Evolutionary conservation across 805 yeast species (phyloP).

Genomic region (Lachancea quebecensis): DNA sequence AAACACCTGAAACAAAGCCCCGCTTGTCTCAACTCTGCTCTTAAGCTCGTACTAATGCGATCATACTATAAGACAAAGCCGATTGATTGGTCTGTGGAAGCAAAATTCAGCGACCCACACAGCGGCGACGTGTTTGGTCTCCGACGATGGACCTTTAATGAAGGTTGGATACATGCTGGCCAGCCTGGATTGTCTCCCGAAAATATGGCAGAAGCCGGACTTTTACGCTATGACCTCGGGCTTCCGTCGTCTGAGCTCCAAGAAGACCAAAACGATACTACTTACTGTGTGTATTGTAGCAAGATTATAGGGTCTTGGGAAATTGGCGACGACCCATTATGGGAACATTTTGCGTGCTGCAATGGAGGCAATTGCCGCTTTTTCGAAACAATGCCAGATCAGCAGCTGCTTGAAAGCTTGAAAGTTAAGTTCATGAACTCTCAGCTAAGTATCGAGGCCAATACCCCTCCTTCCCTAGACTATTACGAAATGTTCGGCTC

Average conservation of each 20-base stretch:
- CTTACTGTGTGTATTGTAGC: slow-evolving; percentile 53
- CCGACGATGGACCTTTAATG: slow-evolving; percentile 15
- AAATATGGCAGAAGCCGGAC: slow-evolving; percentile 50
- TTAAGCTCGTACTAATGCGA: background rate
- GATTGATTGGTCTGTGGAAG: slow-evolving; percentile 21
- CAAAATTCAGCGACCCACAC: slow-evolving; percentile 18
- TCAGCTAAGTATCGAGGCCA: background rate
- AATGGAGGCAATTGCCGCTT: slow-evolving; percentile 21
- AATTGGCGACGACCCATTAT: slow-evolving; percentile 41
- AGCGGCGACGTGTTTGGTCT: slow-evolving; percentile 7
- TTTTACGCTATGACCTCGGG: slow-evolving; percentile 47
- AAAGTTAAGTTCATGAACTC: background rate
- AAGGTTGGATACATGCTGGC: slow-evolving; percentile 24
- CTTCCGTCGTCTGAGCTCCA: slow-evolving; percentile 13
- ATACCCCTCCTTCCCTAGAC: slow-evolving; percentile 2
- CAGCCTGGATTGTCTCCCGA: slow-evolving; percentile 16
- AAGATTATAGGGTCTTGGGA: slow-evolving; percentile 55
- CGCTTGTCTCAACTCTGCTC: slow-evolving; percentile 4
- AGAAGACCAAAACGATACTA: slow-evolving; percentile 39
- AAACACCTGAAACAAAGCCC: slow-evolving; percentile 14
- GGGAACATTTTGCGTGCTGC: slow-evolving; percentile 37
- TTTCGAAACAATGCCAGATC: slow-evolving; percentile 11
- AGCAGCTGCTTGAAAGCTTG: background rate
- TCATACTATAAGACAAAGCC: slow-evolving; percentile 4
- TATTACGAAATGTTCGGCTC: slow-evolving; percentile 3